Base-by-base conservation (phyloP, 352 stramenopile genomes). In the Globisporangium uncinulatum region DNA sequence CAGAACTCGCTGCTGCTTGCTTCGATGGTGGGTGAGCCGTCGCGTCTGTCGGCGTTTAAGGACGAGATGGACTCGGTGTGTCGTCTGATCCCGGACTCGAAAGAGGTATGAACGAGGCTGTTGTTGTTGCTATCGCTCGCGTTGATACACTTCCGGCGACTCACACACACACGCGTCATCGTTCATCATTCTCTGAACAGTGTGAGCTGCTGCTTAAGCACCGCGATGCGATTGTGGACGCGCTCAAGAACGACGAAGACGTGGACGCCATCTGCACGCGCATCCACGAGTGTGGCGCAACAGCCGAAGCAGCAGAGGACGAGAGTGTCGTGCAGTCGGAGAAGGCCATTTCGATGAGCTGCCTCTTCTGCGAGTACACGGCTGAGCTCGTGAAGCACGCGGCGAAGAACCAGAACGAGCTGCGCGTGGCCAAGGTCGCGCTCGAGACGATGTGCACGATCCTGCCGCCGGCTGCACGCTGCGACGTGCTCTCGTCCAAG, bases 361-460 rank as follows among this genome's bases (percentile, higher is more conserved):
- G 84, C 52, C 55, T 94, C 21, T 74, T 92, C 48, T 94, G 84
- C 34, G 79, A 94, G 60, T 87, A 87, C 70, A 89, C 77, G 32
- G 84, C 71, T 1, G 78, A 89, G 41, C 60, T 89, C 3, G 59
- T 91, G 53, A 58, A 71, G 46, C 59, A 62, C 24, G 76, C 83
- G 1, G 69, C 70, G 34, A 70, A 73, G 31, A 66, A 76, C 51
- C 62, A 83, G 32, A 79, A 72, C 37, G 67, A 73, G 44, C 59
- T 91, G 34, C 76, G 68, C 15, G 59, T 90, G 39, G 74, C 75
- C 0, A 91, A 91, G 68, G 24, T 83, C 51, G 81, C 78, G 29
- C 65, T 94, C 20, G 73, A 90, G 61, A 86, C 82, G 1, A 83
- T 94, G 68, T 94, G 84, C 67, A 69, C 73, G 8, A 71, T 90